Evolutionary conservation across 2,329 filamentous ascomycete species (phyloP).

Genomic region (Calonectria pauciramosa): DNA sequence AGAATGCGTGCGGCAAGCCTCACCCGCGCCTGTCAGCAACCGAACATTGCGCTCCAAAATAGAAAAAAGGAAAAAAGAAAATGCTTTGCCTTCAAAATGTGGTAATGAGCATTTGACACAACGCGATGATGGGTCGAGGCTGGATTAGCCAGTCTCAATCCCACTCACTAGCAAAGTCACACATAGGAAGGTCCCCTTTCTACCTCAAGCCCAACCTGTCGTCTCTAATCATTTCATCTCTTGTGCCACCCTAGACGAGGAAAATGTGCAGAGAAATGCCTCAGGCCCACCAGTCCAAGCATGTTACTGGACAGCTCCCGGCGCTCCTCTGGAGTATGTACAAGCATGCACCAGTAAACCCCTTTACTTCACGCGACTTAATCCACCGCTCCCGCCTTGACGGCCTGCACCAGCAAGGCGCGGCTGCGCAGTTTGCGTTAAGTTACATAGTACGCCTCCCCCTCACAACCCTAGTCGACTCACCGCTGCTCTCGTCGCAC

Average conservation of each 20-base stretch:
- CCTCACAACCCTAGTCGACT: conserved; percentile 32
- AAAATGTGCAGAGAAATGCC: conserved; percentile 52
- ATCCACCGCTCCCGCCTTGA: conserved; percentile 29
- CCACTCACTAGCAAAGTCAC: neutral
- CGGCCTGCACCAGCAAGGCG: conserved; percentile 39
- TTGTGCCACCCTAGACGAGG: conserved; percentile 29
- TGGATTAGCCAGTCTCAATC: neutral
- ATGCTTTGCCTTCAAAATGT: neutral
- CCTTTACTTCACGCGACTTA: conserved; percentile 39
- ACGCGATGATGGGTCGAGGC: neutral
- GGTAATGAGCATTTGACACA: neutral
- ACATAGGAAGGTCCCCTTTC: neutral
- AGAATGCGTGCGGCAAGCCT: neutral
- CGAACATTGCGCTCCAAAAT: neutral
- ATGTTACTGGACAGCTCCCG: conserved; percentile 29
- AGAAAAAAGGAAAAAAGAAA: neutral
- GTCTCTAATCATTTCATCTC: neutral
- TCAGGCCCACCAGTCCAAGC: conserved; percentile 45
- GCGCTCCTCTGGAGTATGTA: conserved; percentile 14
- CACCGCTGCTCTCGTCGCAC: conserved; percentile 43
- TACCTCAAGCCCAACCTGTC: neutral
- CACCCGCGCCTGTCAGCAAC: neutral
- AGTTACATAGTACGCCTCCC: conserved; percentile 24
- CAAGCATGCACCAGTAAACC: conserved; percentile 32
- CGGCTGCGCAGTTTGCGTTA: conserved; percentile 35